Evolutionary conservation across 768 basidiomycete species (phyloP), one percentile per base, ranked within the genome.

Genomic region (Panus rudis): DNA sequence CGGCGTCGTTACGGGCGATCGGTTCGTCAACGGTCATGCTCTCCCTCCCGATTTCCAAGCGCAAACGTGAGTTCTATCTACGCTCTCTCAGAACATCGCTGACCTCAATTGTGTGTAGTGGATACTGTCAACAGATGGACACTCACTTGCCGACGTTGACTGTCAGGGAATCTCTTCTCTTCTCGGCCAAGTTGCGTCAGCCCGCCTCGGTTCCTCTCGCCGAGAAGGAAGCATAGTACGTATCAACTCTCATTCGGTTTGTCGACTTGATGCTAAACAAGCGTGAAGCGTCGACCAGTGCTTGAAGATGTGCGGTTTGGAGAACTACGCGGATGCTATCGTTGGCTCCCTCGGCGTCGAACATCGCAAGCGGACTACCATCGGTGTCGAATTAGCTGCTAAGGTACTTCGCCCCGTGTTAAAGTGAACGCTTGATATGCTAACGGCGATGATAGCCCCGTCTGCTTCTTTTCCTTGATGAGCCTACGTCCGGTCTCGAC

Each of bases 61-160:
- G 48, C 77, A 78, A 62, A 80, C 79, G 43, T 48, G 31, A 27
- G 57, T 52, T 11, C n/a, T 40, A 6, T 32, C 17, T 10, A 25
- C 21, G 5, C 10, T 32, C 14, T 26, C n/a, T 17, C 1, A 1
- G 2, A 28, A 13, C 6, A n/a, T 11, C 8, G 6, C n/a, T 12
- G 23, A 6, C 27, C 27, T 12, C 16, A 34, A 20, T 3, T 21
- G 13, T 35, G 16, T 46, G 6, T 22, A 84, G 80, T 37, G 89
- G 87, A 0, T 93, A 91, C 54, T 86, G 83, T 45, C 89, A 93
- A 55, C 92, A 94, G 56, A 76, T 77, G 70, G 88, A 90, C 52
- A 83, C 79, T 0, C 91, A 92, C 62, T 70, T 84, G 16, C 73
- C 78, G 20, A 78, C 80, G 6, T 63, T 78, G 2, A 92, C 87